Conservation (phyloP, 257 asterid species). For the Leptodermis oblonga region DNA sequence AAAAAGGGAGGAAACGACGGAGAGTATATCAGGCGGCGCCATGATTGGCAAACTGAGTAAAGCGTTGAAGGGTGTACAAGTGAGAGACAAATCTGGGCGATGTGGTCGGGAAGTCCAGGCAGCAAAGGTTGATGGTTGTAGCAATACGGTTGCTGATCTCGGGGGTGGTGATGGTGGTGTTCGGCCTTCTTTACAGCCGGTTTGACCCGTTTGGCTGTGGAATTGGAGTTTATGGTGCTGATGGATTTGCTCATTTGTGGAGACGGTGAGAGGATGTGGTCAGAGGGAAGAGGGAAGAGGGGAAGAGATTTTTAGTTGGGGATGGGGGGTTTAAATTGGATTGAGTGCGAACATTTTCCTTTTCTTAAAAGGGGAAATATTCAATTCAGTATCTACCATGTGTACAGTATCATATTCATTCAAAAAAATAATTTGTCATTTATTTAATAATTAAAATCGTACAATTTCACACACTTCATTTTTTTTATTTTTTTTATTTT, state of each 20-base stretch:
- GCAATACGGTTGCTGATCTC: background rate
- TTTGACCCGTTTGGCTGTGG: constrained; percentile 7
- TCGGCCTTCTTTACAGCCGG: constrained; percentile 28
- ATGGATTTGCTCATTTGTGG: constrained; percentile 45
- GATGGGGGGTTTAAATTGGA: background rate
- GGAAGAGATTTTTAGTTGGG: constrained; percentile 1
- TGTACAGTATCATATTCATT: too few relatives aligned
- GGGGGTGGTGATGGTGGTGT: constrained; percentile 7
- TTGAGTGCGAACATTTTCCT: too few relatives aligned
- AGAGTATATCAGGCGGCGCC: constrained; percentile 75
- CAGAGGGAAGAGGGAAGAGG: background rate
- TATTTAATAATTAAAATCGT: too few relatives aligned
- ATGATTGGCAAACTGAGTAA: constrained; percentile 55
- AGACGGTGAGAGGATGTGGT: background rate
- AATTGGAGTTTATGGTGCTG: constrained; percentile 12
- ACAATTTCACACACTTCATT: too few relatives aligned
- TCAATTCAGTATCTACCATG: too few relatives aligned
- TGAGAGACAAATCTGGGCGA: constrained; percentile 59
- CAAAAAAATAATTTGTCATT: too few relatives aligned
- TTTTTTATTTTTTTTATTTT: too few relatives aligned
- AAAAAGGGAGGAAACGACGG: constrained; percentile 72
- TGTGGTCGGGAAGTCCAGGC: constrained; percentile 69
- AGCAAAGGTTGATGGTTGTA: constrained; percentile 33
- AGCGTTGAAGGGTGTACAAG: constrained; percentile 47
- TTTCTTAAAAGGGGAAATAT: too few relatives aligned